A percentile compares a stretch with the other conserved stretches of the same genome.
Conservation (phyloP, 1,284 basidiomycete species). For the Leccinum insolens region DNA sequence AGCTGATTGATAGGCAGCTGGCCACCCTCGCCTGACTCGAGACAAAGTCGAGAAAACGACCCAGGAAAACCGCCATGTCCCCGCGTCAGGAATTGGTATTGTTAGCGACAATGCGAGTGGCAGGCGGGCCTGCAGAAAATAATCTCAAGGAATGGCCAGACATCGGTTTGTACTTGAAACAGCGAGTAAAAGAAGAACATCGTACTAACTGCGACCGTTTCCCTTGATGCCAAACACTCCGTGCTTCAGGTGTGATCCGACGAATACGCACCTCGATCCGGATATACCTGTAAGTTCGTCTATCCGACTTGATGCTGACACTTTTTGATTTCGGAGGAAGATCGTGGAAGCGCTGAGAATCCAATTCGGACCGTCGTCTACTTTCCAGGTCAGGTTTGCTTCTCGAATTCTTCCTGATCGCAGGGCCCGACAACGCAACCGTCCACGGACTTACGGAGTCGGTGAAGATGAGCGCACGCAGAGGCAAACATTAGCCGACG, state of each 20-base stretch:
- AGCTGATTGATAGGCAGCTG: constrained; percentile 16
- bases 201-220: not conserved
- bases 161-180: constrained; percentile 37
- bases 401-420: not conserved
- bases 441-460: constrained; percentile 39
- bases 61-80: constrained; percentile 43
- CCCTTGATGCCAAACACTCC: not conserved
- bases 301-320: not conserved
- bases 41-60: constrained; percentile 35
- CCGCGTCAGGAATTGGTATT: constrained; percentile 44
- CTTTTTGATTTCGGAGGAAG: constrained; percentile 13
- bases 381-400: constrained; percentile 36
- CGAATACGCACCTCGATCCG: constrained; percentile 40
- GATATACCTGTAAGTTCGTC: constrained; percentile 35
- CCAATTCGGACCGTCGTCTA: constrained; percentile 46
- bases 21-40: constrained; percentile 40
- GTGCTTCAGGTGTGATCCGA: constrained; percentile 23
- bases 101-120: constrained; percentile 39
- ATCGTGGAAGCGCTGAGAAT: constrained; percentile 43
- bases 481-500: not conserved
- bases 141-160: constrained; percentile 39
- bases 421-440: not conserved
- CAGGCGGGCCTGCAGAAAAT: constrained; percentile 36
- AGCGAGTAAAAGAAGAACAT: constrained; percentile 16
- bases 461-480: constrained; percentile 29